A percentile compares a stretch with the other conserved stretches of the same genome.
Conservation (phyloP, 2,329 filamentous ascomycete genomes). For the Dissoconium aciculare region DNA sequence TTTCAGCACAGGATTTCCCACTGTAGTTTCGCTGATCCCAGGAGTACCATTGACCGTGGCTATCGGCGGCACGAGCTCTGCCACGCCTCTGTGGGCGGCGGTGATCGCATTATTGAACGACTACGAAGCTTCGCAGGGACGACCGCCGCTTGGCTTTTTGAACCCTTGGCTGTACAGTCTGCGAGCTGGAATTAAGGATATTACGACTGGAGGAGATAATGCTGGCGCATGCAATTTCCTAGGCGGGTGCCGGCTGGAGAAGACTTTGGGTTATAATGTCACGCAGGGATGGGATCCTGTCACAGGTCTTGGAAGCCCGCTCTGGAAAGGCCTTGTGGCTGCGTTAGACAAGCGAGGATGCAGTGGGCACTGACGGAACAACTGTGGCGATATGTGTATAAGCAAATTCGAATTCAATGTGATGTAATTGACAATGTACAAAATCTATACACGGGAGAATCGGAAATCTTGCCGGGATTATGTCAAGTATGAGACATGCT, state of each 20-base stretch:
- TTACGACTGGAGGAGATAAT: conserved; percentile 23
- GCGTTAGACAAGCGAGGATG: conserved; percentile 7
- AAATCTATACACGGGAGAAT: too few species aligned
- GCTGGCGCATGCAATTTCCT: conserved; percentile 9
- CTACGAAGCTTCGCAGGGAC: conserved; percentile 36
- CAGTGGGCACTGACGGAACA: too few species aligned
- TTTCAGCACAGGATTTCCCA: conserved; percentile 28
- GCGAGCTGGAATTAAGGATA: conserved; percentile 36
- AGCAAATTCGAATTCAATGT: too few species aligned
- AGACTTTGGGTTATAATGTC: conserved; percentile 10
- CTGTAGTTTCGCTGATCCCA: conserved; percentile 24
- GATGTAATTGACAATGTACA: too few species aligned
- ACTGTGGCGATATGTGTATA: too few species aligned
- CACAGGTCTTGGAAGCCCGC: conserved; percentile 11
- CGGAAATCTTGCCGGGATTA: too few species aligned
- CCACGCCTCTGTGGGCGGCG: conserved; percentile 42
- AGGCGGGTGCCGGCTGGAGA: conserved; percentile 7
- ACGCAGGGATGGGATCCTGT: conserved; percentile 12
- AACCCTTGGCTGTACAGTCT: conserved; percentile 45
- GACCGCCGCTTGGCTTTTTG: conserved; percentile 32
- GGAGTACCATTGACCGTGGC: conserved; percentile 19
- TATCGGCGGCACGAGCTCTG: conserved; percentile 33
- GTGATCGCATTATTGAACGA: conserved; percentile 49
- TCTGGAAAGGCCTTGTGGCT: conserved; percentile 6
- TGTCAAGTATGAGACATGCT: too few species aligned